A percentile compares a stretch with the other conserved stretches of the same genome.
Evolutionary conservation across 2,329 filamentous ascomycete genomes (phyloP).

Genomic region (Grosmannia huntii): DNA sequence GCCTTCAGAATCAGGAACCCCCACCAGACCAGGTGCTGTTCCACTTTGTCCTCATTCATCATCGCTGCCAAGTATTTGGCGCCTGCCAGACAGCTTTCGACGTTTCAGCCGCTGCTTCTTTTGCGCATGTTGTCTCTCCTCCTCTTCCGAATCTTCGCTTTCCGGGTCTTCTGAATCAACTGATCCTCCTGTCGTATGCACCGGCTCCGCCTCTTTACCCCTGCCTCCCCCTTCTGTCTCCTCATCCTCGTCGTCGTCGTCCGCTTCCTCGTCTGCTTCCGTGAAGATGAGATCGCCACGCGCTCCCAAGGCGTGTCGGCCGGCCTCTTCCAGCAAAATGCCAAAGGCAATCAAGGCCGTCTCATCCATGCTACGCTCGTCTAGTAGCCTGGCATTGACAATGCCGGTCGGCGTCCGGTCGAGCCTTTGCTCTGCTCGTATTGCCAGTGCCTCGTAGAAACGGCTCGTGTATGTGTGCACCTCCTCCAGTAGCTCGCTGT

Average conservation of each 20-base stretch:
- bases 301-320: constrained; percentile 45
- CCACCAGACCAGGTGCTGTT: background rate
- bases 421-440: background rate
- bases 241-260: constrained; percentile 1
- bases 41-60: background rate
- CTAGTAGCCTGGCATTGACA: constrained; percentile 21
- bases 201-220: background rate
- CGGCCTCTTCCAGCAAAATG: constrained; percentile 60
- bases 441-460: constrained; percentile 41
- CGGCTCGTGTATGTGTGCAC: constrained; percentile 56
- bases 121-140: background rate
- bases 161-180: background rate
- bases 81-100: background rate
- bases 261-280: constrained; percentile 35
- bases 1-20: no score
- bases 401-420: background rate
- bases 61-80: background rate
- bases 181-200: no score
- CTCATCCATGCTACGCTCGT: constrained; percentile 59
- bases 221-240: background rate
- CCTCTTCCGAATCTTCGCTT: background rate
- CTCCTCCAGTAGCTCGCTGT: constrained; percentile 55
- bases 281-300: constrained; percentile 61
- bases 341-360: constrained; percentile 65
- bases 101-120: background rate